Conservation (phyloP, 345 rosid genomes). For the Boechera retrofracta region DNA sequence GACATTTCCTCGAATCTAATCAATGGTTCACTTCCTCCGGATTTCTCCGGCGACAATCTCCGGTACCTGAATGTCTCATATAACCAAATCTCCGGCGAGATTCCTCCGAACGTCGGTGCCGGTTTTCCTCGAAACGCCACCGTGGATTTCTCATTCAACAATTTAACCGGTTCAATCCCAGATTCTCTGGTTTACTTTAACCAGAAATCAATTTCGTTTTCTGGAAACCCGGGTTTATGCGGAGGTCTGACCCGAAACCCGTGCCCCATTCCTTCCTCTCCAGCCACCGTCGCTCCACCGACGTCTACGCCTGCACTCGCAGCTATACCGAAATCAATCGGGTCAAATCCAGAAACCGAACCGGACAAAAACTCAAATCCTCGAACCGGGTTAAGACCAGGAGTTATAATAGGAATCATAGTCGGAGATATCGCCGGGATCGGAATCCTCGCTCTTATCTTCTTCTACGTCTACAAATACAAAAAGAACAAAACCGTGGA, state of each 20-base stretch:
- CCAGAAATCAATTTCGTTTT: slow-evolving; percentile 56
- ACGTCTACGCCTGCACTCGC: slow-evolving; percentile 78
- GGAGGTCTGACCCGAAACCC: slow-evolving; percentile 57
- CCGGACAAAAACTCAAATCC: not conserved
- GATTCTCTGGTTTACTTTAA: slow-evolving; percentile 52
- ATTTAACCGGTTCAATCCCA: slow-evolving; percentile 76
- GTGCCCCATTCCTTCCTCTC: slow-evolving; percentile 60
- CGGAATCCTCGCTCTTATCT: slow-evolving; percentile 44
- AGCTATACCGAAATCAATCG: slow-evolving; percentile 55
- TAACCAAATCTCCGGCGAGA: slow-evolving; percentile 69
- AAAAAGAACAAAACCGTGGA: slow-evolving; percentile 46
- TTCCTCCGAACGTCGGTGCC: slow-evolving; percentile 54
- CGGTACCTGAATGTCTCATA: slow-evolving; percentile 69
- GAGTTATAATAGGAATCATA: slow-evolving; percentile 51
- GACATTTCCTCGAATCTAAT: slow-evolving; percentile 85
- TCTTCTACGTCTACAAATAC: slow-evolving; percentile 45
- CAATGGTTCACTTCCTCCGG: slow-evolving; percentile 69
- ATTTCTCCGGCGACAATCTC: slow-evolving; percentile 64
- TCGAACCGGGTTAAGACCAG: slow-evolving; percentile 46
- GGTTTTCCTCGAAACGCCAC: slow-evolving; percentile 58
- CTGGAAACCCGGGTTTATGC: slow-evolving; percentile 74
- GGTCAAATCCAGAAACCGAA: slow-evolving; percentile 39
- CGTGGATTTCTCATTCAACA: slow-evolving; percentile 81
- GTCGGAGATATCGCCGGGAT: slow-evolving; percentile 55
- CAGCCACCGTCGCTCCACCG: slow-evolving; percentile 43